Evolutionary conservation across 1,284 basidiomycete species (phyloP).

Genomic region (Sporisorium graminicola): DNA sequence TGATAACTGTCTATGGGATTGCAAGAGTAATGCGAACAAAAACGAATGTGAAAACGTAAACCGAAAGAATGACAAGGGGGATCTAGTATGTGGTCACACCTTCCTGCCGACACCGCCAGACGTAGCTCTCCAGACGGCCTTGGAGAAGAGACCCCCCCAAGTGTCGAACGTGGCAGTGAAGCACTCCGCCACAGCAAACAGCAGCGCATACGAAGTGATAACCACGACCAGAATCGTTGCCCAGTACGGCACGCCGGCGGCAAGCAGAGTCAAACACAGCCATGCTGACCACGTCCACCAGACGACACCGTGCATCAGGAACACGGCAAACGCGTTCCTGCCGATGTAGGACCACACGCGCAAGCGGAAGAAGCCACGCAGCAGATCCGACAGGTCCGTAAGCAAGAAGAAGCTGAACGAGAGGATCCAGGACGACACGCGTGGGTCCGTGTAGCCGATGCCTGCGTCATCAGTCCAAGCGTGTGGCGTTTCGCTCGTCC

Average conservation of each 20-base stretch:
- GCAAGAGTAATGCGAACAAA: conserved; percentile 7
- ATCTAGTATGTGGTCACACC: not conserved
- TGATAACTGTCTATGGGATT: not conserved
- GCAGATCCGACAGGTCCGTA: conserved; percentile 51
- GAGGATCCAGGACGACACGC: conserved; percentile 46
- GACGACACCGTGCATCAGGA: conserved; percentile 61
- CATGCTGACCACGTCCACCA: conserved; percentile 63
- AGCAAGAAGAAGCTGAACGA: conserved; percentile 61
- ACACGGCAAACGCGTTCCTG: conserved; percentile 56
- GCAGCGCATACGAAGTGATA: conserved; percentile 49
- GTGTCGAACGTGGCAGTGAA: conserved; percentile 61
- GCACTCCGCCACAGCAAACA: conserved; percentile 50
- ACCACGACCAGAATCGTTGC: conserved; percentile 58
- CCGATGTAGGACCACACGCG: conserved; percentile 60
- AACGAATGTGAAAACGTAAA: not conserved
- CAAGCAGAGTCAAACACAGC: conserved; percentile 53
- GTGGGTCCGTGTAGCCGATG: conserved; percentile 48
- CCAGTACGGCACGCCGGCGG: conserved; percentile 57
- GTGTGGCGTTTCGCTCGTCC: conserved; percentile 37
- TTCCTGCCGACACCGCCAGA: conserved; percentile 56
- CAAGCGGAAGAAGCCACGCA: conserved; percentile 59
- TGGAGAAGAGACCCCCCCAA: conserved; percentile 59
- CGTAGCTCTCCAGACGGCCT: conserved; percentile 55
- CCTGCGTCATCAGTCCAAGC: conserved; percentile 23
- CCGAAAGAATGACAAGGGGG: not conserved